Evolutionary conservation across 306 rosid species (phyloP), one percentile per base, ranked within the genome.

Genomic region (Trifolium repens): DNA sequence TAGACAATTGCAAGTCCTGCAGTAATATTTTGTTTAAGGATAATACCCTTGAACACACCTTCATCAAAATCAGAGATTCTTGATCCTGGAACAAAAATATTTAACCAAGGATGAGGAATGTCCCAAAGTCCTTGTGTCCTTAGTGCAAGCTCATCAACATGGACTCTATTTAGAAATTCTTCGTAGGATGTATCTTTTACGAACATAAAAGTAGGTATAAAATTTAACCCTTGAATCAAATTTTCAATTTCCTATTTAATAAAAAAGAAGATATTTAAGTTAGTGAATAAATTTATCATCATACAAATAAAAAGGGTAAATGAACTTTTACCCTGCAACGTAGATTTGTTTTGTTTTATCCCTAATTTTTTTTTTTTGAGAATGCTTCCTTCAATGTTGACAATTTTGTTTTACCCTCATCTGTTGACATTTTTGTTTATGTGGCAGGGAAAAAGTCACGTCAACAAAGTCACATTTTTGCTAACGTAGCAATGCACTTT

Each of bases 31-130:
- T 88, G 89, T 24, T 88, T 80, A 5, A 85, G 88, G 72, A 92
- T 53, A 39, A 96, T 96, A 60, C 72, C 82, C 53, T 78, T 83
- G 73, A 88, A 90, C 50, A 92, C 98, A 7, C 91, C 90, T 0
- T 82, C 69, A 71, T 90, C 15, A 16, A 96, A 86, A 35, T 88
- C 90, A 0, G 57, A 52, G 4, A 96, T 85, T 71, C 78, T 77
- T 49, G 99, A 96, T 77, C 81, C 75, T 2, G 99, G 98, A 37
- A 96, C 70, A 67, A 96, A 90, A 42, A 96, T 73, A 82, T 92
- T 89, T 26, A 96, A 3, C 97, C 99, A 96, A 19, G 99, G 99
- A 83, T 96, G 99, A 60, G 98, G 85, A 11, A 87, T 63, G 0
- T 92, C 90, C 99, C 99, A 92, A 0, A 84, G 77, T 16, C 97